Percentiles rank a stretch among this genome's conserved stretches.
phyloP scores from a whole-genome alignment of 495 filamentous ascomycete genomes.

The Talaromyces thailandensis region DNA sequence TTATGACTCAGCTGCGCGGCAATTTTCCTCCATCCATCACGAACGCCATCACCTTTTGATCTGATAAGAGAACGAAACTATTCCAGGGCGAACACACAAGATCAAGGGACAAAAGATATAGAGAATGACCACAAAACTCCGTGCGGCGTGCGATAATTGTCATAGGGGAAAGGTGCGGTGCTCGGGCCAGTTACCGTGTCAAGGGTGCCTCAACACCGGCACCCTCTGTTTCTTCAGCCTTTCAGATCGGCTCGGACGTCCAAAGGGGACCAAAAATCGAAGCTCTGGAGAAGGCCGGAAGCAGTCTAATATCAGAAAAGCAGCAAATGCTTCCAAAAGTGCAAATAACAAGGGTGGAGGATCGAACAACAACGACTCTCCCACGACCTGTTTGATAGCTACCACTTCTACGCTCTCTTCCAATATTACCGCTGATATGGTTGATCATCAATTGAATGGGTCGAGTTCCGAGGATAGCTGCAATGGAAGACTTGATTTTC shows the following conservation, averaged over 20 bases:
- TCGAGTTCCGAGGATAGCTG: background rate
- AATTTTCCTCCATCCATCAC: background rate
- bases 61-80: background rate
- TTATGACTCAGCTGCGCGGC: background rate
- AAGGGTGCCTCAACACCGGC: conserved; percentile 12
- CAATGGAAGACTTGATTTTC: background rate
- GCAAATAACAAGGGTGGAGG: background rate
- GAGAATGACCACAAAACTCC: conserved; percentile 5
- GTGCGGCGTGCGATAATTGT: conserved; percentile 19
- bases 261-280: conserved; percentile 18
- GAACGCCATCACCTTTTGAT: background rate
- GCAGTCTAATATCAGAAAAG: background rate
- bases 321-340: background rate
- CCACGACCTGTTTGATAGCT: background rate
- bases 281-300: background rate
- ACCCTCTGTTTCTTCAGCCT: conserved; percentile 15
- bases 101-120: background rate
- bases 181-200: conserved; percentile 14
- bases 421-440: background rate
- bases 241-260: conserved; percentile 16
- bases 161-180: conserved; percentile 18
- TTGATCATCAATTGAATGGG: background rate
- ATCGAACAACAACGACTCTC: background rate
- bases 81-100: background rate
- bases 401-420: background rate